Base-by-base conservation (phyloP, 2,329 filamentous ascomycete genomes). In the Gnomoniopsis sp. region DNA sequence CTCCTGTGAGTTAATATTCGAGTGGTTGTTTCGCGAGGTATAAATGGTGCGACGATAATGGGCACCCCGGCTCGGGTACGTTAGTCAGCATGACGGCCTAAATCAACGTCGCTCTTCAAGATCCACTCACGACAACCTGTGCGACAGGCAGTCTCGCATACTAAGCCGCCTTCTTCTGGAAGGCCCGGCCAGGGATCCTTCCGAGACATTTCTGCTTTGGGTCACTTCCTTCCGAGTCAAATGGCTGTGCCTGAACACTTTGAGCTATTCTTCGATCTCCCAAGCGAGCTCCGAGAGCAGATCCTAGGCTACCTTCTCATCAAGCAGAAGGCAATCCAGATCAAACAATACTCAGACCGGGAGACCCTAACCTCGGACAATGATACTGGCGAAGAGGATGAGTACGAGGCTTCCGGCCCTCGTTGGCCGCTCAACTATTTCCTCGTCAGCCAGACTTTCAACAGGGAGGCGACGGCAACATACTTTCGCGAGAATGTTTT, bases 401-500 rank as follows among this genome's bases (percentile, higher is more conserved):
- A n/a, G 17, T n/a, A 46, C 3, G 14, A 30, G n/a, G 43, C 52
- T 2, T 17, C 3, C 2, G 17, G 10, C 4, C 41, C 30, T 17
- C 11, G 11, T 6, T 55, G 22, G 41, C 57, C 52, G 3, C 2
- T 59, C 4, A 55, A 55, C 48, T 58, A 57, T 19, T 60, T 60
- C 55, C 58, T 60, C 19, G 58, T 60, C 22, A 60, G 50, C 54
- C 54, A 58, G 46, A 55, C 54, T 1, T 60, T 70, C 23, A 61
- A 66, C 48, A 54, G 59, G 38, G 63, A 66, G 38, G 68, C 65
- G 19, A 63, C 63, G 26, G 59, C 62, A 15, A 26, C 70, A 38
- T 70, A 67, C 63, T 71, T 69, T 60, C 62, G 63, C n/a, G 56
- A 61, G 17, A 71, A 70, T 56, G 59, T 52, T 11, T 71, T 71